A percentile compares a stretch with the other conserved stretches of the same genome.
Conservation (phyloP, 768 basidiomycete species). For the Leccinum uliginosum region DNA sequence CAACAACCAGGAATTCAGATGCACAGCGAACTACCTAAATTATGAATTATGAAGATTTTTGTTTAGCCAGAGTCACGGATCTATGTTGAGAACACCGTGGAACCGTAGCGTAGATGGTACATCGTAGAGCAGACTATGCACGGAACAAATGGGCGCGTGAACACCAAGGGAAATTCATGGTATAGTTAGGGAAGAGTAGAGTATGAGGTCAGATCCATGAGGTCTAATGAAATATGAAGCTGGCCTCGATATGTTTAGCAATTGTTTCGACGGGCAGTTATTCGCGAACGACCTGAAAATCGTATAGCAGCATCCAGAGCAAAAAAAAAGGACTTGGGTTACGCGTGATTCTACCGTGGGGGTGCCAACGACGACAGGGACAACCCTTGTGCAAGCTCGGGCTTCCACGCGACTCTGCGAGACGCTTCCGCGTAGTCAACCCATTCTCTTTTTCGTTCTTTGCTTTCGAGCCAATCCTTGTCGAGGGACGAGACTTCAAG, state of each 20-base stretch:
- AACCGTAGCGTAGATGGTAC: conserved; percentile 25
- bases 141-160: conserved; percentile 15
- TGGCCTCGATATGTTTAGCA: conserved; percentile 14
- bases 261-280: conserved; percentile 9
- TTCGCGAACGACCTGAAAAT: conserved; percentile 9
- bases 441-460: conserved; percentile 82
- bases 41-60: conserved; percentile 18
- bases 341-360: conserved; percentile 36
- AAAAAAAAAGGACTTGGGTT: neutral
- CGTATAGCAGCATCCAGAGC: conserved; percentile 10
- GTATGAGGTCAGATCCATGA: conserved; percentile 24
- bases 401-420: conserved; percentile 74
- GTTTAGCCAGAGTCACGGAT: conserved; percentile 20
- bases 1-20: conserved; percentile 13
- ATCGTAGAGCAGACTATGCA: conserved; percentile 31
- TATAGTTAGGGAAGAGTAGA: conserved; percentile 29
- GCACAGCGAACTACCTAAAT: conserved; percentile 23
- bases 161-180: conserved; percentile 18
- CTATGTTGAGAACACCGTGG: conserved; percentile 24
- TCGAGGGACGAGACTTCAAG: conserved; percentile 77
- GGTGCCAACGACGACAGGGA: conserved; percentile 67
- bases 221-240: conserved; percentile 17
- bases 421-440: conserved; percentile 83
- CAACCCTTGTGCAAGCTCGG: conserved; percentile 77
- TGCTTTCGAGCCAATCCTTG: conserved; percentile 74